Conservation (phyloP, 768 basidiomycete genomes). For the Pleurotus platypus region DNA sequence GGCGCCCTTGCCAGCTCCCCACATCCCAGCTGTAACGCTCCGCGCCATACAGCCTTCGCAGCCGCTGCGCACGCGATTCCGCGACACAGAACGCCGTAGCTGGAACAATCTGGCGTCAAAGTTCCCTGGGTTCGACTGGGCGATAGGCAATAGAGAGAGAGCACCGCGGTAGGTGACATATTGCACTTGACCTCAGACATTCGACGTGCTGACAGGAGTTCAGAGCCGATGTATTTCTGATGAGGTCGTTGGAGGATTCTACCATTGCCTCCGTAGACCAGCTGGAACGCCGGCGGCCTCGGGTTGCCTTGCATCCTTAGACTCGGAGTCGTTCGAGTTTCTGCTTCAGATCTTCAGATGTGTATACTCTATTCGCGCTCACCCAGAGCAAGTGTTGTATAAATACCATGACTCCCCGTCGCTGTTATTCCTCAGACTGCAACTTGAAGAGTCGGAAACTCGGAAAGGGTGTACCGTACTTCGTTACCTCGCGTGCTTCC, state of each 20-base stretch:
- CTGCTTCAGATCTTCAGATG: too few relatives aligned
- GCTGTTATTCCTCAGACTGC: too few relatives aligned
- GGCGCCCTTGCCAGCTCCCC: background rate
- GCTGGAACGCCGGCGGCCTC: background rate
- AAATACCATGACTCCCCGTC: too few relatives aligned
- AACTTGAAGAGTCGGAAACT: too few relatives aligned
- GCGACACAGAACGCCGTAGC: background rate
- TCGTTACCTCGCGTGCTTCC: too few relatives aligned
- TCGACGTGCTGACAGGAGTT: too few relatives aligned
- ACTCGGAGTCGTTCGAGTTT: background rate
- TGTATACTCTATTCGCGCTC: too few relatives aligned
- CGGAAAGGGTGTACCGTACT: too few relatives aligned
- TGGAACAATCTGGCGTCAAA: background rate
- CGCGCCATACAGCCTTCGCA: too few relatives aligned
- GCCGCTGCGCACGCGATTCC: too few relatives aligned
- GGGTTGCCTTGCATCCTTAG: background rate
- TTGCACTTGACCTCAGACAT: too few relatives aligned
- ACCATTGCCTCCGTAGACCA: constrained; percentile 3
- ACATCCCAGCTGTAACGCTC: background rate
- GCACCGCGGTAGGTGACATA: background rate
- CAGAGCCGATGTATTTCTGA: constrained; percentile 2
- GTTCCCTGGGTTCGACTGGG: constrained; percentile 1
- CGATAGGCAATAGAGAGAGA: background rate
- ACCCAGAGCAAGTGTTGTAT: too few relatives aligned
- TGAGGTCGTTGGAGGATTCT: constrained; percentile 5